Base-by-base conservation (phyloP, 495 filamentous ascomycete genomes). In the Neurospora tetrasperma region DNA sequence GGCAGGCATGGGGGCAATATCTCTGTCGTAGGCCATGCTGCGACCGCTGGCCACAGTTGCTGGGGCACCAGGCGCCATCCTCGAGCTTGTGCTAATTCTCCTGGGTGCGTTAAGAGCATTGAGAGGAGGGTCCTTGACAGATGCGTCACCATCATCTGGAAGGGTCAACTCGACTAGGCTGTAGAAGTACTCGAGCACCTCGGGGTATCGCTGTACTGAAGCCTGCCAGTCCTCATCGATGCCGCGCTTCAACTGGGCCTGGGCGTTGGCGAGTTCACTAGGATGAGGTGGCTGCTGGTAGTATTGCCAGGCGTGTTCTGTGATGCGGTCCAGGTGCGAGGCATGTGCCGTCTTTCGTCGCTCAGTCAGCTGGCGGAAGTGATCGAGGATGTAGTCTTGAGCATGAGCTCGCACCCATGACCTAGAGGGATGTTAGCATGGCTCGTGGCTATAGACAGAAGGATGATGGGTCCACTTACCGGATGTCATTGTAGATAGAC, bases 191-290 rank as follows among this genome's bases (percentile, higher is more conserved):
- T 93, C 89, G 46, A 93, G 83, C 38, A 93, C 90, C 76, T 92
- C 89, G 5, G 91, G 91, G 74, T 93, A 93, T 70, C 87, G 83
- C 71, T 91, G 88, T 43, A 92, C 90, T 40, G 86, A 88, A 9
- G 85, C 83, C 75, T 87, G 85, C 91, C 91, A 93, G 82, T 93
- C 91, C 43, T 90, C 90, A 77, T 92, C 90, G 78, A 92, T 89
- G 74, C 89, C 91, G 44, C 86, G 83, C 79, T 91, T 90, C 71
- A 92, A 85, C 74, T 85, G 82, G 9, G 84, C 82, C 75, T 91
- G 85, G 35, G 88, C 89, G 41, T 85, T 84, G 31, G 84, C 80
- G 41, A 92, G 84, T 78, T 91, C 84, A 75, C 80, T 85, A 14
- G 86, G 87, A 72, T 88, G 86, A 44, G 87, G 87, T 31, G 82